Evolutionary conservation across 1,284 basidiomycete genomes (phyloP).

Genomic region (Peniophora sp.): DNA sequence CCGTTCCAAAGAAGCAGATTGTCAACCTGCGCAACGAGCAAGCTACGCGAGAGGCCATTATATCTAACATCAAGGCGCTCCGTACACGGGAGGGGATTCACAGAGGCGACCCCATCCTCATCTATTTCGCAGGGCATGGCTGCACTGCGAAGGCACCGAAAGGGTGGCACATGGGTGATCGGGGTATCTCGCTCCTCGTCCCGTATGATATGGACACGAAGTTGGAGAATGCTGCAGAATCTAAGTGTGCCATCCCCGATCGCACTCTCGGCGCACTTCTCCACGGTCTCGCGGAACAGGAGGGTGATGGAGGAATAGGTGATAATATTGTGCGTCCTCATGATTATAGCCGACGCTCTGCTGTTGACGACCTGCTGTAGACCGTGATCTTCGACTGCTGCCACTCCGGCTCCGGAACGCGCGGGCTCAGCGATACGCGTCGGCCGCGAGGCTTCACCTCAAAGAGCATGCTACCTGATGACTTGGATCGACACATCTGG

Average conservation of each 20-base stretch:
- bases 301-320: slow-evolving; percentile 12
- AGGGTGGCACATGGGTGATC: slow-evolving; percentile 3
- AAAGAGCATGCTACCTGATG: neutral
- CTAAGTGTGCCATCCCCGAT: slow-evolving; percentile 20
- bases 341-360: neutral
- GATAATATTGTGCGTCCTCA: slow-evolving; percentile 20
- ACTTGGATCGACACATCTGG: neutral
- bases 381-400: slow-evolving; percentile 24
- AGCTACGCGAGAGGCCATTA: slow-evolving; percentile 16
- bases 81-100: slow-evolving; percentile 8
- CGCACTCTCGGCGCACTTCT: slow-evolving; percentile 15
- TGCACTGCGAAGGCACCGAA: neutral
- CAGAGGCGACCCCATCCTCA: neutral
- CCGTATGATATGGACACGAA: slow-evolving; percentile 8
- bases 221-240: slow-evolving; percentile 14
- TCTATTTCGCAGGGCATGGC: neutral
- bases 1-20: slow-evolving; percentile 8
- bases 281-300: slow-evolving; percentile 9
- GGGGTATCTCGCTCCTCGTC: neutral
- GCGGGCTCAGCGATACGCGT: slow-evolving; percentile 4
- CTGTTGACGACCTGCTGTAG: slow-evolving; percentile 6
- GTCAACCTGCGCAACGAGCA: slow-evolving; percentile 14
- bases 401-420: slow-evolving; percentile 23
- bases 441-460: slow-evolving; percentile 6
- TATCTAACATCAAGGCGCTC: neutral